A percentile compares a stretch with the other conserved stretches of the same genome.
Conservation (phyloP, 805 yeast genomes). For the Maudiozyma turicensis region DNA sequence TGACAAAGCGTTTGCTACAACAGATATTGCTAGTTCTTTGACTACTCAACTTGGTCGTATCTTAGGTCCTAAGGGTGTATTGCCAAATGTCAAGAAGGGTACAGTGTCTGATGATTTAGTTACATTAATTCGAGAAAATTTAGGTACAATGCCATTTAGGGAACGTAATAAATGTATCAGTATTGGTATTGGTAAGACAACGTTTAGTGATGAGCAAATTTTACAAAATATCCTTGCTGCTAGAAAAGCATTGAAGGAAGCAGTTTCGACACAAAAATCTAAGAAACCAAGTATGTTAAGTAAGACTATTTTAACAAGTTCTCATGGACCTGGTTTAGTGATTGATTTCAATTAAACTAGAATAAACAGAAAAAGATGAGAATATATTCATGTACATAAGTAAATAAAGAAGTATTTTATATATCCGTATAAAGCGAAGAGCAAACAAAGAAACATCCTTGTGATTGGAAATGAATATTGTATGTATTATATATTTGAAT, state of each 20-base stretch:
- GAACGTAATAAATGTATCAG: conserved; percentile 51
- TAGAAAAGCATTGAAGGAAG: conserved; percentile 47
- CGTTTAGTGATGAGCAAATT: conserved; percentile 68
- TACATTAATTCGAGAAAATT: conserved; percentile 40
- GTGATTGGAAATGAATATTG: too few relatives aligned
- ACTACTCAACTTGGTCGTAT: conserved; percentile 59
- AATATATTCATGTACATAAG: neutral
- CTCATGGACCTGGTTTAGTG: conserved; percentile 73
- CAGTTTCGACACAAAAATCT: conserved; percentile 45
- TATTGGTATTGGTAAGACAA: conserved; percentile 67
- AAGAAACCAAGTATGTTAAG: conserved; percentile 66
- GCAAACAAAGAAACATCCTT: too few relatives aligned
- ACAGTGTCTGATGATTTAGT: conserved; percentile 67
- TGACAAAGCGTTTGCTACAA: conserved; percentile 77
- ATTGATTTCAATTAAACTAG: conserved; percentile 40
- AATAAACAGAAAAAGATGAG: neutral
- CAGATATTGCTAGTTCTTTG: conserved; percentile 61
- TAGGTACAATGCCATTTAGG: conserved; percentile 70
- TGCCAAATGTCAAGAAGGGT: conserved; percentile 82
- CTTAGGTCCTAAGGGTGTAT: conserved; percentile 80
- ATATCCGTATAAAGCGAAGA: neutral
- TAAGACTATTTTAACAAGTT: conserved; percentile 54
- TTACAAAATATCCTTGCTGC: conserved; percentile 61
- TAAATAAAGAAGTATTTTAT: neutral
- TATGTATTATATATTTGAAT: too few relatives aligned